Evolutionary conservation across 441 rosid genomes (phyloP).

Genomic region (Populus tomentosa): DNA sequence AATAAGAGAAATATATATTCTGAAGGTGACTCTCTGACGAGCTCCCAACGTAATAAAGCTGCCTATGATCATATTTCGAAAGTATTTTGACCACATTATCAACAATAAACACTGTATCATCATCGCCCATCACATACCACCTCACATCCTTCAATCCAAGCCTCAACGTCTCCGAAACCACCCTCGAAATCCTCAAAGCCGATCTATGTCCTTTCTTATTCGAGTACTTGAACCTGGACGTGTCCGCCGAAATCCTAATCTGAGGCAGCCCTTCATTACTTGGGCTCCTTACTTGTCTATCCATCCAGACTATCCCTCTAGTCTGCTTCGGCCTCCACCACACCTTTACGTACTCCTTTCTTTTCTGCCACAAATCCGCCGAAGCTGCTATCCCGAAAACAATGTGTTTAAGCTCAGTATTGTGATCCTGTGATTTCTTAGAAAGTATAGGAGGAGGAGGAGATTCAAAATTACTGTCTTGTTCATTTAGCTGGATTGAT

Average conservation of each 20-base stretch:
- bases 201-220: slow-evolving; percentile 66
- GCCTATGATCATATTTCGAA: slow-evolving; percentile 63
- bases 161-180: slow-evolving; percentile 70
- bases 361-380: slow-evolving; percentile 55
- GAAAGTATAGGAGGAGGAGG: slow-evolving; percentile 18
- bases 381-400: slow-evolving; percentile 77
- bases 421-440: slow-evolving; percentile 14
- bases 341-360: slow-evolving; percentile 75
- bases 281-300: slow-evolving; percentile 36
- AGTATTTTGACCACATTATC: slow-evolving; percentile 68
- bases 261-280: slow-evolving; percentile 51
- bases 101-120: slow-evolving; percentile 77
- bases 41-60: slow-evolving; percentile 74
- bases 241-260: slow-evolving; percentile 56
- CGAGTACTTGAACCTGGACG: slow-evolving; percentile 60
- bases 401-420: slow-evolving; percentile 61
- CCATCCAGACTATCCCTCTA: slow-evolving; percentile 78
- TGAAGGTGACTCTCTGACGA: slow-evolving; percentile 82
- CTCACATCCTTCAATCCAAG: slow-evolving; percentile 64
- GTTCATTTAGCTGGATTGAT: slow-evolving; percentile 8
- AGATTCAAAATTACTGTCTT: slow-evolving; percentile 13
- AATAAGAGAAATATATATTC: slow-evolving; percentile 74
- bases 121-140: slow-evolving; percentile 96
- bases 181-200: slow-evolving; percentile 68
- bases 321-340: slow-evolving; percentile 77